Base-by-base conservation (phyloP, 1,284 basidiomycete species). In the Ustanciosporium gigantosporum region DNA sequence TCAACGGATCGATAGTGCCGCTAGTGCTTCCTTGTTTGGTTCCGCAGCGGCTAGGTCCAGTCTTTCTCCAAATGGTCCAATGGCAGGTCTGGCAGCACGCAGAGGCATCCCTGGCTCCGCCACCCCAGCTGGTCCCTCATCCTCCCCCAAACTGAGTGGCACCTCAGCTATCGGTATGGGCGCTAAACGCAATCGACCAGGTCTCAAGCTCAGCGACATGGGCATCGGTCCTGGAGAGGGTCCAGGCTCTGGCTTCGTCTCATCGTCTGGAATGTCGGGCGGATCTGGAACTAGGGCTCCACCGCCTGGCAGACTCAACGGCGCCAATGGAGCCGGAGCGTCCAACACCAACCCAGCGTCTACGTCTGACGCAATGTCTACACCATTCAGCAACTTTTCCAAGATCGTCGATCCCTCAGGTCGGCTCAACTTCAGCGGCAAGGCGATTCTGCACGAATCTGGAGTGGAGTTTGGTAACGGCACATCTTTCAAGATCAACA, bases 341-440 rank as follows among this genome's bases (percentile, higher is more conserved):
- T 36, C 42, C 21, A 36, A 45, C 19, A 22, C 14, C 21, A 9
- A 21, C 11, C 9, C 32, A 8, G 8, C 9, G 7, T 34, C 32
- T 8, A 34, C 9, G 7, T 9, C 9, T 41, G 79, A 81, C 50
- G 53, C 70, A 27, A 82, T 85, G 66, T 84, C 82, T 50, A 88
- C 88, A 20, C 89, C 90, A 16, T 98, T 98, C 79, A 83, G 87
- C 38, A 95, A 92, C 79, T 96, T 96, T 78, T 86, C 87, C 66
- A 91, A 88, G 81, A 94, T 97, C 72, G 90, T 97, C 88, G 94
- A 98, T 81, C 91, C 93, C 0, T 91, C 89, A 1, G 94, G 94
- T 16, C 87, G 87, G 2, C 87, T 98, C 71, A 92, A 91, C 75
- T 98, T 98, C 77, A 85, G 84, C 31, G 90, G 89, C 50, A 97